Conservation (phyloP, 176 grass and related monocot genomes). For the Pharus latifolius region DNA sequence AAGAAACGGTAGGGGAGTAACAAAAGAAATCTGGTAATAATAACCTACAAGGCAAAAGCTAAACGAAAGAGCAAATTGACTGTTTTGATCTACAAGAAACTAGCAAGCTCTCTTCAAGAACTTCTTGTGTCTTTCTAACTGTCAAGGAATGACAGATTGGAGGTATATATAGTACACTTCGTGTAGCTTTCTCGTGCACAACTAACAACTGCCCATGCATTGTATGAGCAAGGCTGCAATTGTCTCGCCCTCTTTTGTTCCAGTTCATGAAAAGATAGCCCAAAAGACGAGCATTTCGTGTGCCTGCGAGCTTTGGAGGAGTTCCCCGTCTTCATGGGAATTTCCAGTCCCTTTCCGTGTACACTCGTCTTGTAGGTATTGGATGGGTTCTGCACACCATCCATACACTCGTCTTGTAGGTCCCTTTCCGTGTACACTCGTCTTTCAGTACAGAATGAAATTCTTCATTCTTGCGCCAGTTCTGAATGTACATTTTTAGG, state of each 20-base stretch:
- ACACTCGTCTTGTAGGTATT: conserved; percentile 3
- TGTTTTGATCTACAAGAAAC: too few species aligned
- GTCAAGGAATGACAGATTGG: background rate
- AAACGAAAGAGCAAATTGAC: too few species aligned
- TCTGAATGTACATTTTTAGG: background rate
- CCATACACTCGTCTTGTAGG: conserved; percentile 3
- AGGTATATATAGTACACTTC: conserved; percentile 7
- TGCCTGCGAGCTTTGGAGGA: background rate
- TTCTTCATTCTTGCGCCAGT: background rate
- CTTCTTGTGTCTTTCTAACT: background rate
- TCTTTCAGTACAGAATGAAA: background rate
- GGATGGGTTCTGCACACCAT: too few species aligned
- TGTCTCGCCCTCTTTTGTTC: background rate
- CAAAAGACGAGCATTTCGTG: background rate
- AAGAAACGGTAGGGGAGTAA: too few species aligned
- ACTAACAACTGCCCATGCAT: conserved; percentile 9
- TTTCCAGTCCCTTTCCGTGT: background rate
- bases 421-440: background rate
- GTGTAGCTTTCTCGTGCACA: conserved; percentile 35
- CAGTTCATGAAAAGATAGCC: background rate
- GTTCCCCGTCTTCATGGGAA: background rate
- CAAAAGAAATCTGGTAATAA: too few species aligned
- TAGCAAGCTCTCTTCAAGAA: too few species aligned
- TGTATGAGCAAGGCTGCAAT: conserved; percentile 18
- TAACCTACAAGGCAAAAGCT: too few species aligned